Evolutionary conservation across 1,139 yeast genomes (phyloP), one percentile per base, ranked within the genome.

Genomic region (Lodderomyces pseudojiufengensis): DNA sequence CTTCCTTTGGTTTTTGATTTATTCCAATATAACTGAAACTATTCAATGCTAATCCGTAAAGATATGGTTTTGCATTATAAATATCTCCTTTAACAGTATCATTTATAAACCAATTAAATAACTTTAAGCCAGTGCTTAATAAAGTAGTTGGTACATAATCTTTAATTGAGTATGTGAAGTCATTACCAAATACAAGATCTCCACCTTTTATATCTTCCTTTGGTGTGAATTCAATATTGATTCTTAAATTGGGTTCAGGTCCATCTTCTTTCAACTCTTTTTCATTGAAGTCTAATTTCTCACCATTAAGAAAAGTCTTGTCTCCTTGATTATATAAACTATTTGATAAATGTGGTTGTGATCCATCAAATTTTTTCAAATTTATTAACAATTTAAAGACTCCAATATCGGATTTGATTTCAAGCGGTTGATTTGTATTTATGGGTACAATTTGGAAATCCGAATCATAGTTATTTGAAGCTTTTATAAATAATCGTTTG

Each of bases 71-170:
- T 35, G 80, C 85, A 27, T 62, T 58, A 48, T 77, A 78, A 3
- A 79, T 61, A 49, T 83, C 88, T 4, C 82, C 86, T 37, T 68
- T 74, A 9, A 79, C 76, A 24, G 83, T 73, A 26, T 80, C 80
- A 51, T 80, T 84, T 33, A 83, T 72, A 46, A 70, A 48, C 83
- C 86, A 53, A 55, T 63, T 49, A 68, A 70, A 54, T 60, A 76
- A 47, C 72, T 85, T 65, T 61, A 79, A 55, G 1, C 75, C 76
- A 0, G 74, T 65, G 4, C 67, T 49, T 33, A 70, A 50, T 21
- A 70, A 46, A 0, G 70, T 51, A 1, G 70, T 58, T 3, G 92
- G 92, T 9, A 83, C 70, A 39, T 69, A 65, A 39, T 80, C 80
- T 29, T 69, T 61, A 29, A 83, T 74, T 1, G 87, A 81, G 23